phyloP scores from a whole-genome alignment of 2,329 filamentous ascomycete genomes.

The Graphilbum sp. region DNA sequence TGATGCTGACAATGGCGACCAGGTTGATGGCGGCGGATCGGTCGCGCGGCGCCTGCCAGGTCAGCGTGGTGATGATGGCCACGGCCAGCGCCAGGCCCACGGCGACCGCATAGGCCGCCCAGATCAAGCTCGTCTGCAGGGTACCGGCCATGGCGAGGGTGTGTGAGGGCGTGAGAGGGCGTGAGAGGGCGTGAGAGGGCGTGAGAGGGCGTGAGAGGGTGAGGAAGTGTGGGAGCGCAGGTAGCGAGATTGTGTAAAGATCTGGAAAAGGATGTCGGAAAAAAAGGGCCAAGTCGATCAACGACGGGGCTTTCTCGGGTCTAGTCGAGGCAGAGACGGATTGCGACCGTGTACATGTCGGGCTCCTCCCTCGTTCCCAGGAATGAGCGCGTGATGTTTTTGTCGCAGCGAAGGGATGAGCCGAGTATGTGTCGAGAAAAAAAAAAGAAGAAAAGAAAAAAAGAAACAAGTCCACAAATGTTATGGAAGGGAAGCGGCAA shows the following conservation, averaged over 20 bases:
- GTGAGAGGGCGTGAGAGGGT: not conserved
- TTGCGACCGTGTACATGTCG: not conserved
- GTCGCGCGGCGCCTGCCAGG: constrained; percentile 81
- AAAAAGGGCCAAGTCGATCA: not conserved
- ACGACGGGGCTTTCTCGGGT: too few species aligned
- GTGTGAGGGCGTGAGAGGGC: not conserved
- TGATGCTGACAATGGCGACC: constrained; percentile 75
- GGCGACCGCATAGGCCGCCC: constrained; percentile 80
- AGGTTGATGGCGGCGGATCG: constrained; percentile 67
- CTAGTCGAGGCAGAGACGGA: too few species aligned
- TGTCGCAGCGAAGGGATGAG: too few species aligned
- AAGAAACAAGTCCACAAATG: too few species aligned
- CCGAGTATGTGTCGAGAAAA: too few species aligned
- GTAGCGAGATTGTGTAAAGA: too few species aligned
- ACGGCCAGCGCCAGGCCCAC: constrained; percentile 60
- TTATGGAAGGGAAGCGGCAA: too few species aligned
- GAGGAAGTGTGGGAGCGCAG: too few species aligned
- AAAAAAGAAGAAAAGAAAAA: not conserved
- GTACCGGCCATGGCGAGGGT: constrained; percentile 24
- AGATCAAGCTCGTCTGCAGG: constrained; percentile 81
- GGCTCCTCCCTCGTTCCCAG: too few species aligned
- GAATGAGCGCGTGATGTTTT: constrained; percentile 1
- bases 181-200: not conserved
- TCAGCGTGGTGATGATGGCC: constrained; percentile 72
- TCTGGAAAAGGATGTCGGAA: not conserved